Percentiles rank a stretch among this genome's conserved stretches.
Conservation (phyloP, 768 basidiomycete genomes). For the Kwoniella heveanensis region DNA sequence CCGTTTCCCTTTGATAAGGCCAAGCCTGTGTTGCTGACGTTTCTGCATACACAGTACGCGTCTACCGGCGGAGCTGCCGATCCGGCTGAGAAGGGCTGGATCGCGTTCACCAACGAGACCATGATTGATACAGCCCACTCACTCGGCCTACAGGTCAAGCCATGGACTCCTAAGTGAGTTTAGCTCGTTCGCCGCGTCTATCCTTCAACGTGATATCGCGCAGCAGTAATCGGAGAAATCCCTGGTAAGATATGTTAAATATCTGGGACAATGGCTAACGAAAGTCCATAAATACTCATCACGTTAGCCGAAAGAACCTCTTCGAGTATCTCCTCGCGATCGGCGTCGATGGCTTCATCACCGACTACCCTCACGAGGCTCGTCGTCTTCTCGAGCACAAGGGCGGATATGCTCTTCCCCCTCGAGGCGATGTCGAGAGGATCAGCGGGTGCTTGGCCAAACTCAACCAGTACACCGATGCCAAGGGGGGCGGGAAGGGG, state of each 20-base stretch:
- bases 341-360: conserved; percentile 75
- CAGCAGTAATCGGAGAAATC: too few species aligned
- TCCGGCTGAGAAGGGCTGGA: conserved; percentile 59
- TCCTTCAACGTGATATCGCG: too few species aligned
- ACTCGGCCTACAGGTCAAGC: conserved; percentile 67
- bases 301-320: conserved; percentile 62
- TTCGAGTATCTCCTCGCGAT: conserved; percentile 65
- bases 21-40: too few species aligned
- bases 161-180: conserved; percentile 63
- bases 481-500: conserved; percentile 16
- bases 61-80: conserved; percentile 57
- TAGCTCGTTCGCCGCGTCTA: neutral
- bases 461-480: conserved; percentile 55
- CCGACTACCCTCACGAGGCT: conserved; percentile 69
- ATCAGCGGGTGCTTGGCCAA: conserved; percentile 67
- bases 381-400: conserved; percentile 64
- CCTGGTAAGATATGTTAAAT: too few species aligned
- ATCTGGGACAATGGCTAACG: too few species aligned
- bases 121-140: conserved; percentile 71
- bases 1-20: too few species aligned
- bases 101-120: conserved; percentile 66
- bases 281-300: conserved; percentile 40
- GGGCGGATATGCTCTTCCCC: conserved; percentile 60
- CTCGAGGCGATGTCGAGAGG: conserved; percentile 64
- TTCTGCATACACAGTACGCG: conserved; percentile 35